These are phyloP conservation scores for Cerioporus squamosus DNA, from an alignment of 1,284 basidiomycete species.

Conservation along the genomic window DNA sequence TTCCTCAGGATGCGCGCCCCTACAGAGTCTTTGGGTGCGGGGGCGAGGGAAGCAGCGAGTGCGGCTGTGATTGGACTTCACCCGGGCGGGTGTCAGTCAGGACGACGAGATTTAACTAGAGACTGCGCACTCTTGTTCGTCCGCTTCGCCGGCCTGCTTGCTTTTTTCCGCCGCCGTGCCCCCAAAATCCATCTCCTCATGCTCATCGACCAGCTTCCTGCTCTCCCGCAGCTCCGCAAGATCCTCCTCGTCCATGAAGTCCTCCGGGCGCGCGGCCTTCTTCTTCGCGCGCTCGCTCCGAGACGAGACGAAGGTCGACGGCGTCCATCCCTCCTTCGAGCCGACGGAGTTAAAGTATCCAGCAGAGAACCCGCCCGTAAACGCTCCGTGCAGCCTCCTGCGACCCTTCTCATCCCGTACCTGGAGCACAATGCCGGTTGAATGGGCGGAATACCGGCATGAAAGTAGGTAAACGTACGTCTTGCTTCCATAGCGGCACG, in stretches of 20 bases:
- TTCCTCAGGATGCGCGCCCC: conserved; percentile 89
- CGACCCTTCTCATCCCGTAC: conserved; percentile 95
- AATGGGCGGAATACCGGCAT: too few species aligned
- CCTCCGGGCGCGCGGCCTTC: conserved; percentile 67
- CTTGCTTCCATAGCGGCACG: conserved; percentile 97
- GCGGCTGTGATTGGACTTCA: conserved; percentile 63
- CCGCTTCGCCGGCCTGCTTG: conserved; percentile 33
- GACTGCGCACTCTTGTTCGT: conserved; percentile 62
- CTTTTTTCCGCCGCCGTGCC: conserved; percentile 55
- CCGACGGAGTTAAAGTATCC: conserved; percentile 98
- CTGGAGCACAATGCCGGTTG: conserved; percentile 39
- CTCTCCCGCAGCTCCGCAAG: conserved; percentile 79
- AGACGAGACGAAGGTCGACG: conserved; percentile 89
- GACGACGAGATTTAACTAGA: not conserved
- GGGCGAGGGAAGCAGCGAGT: conserved; percentile 64
- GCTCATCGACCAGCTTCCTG: conserved; percentile 75
- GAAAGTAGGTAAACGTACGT: conserved; percentile 51
- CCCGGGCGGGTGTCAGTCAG: not conserved
- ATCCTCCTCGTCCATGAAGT: conserved; percentile 99
- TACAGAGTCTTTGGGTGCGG: conserved; percentile 67
- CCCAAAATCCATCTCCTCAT: conserved; percentile 74
- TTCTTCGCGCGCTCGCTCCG: conserved; percentile 73
- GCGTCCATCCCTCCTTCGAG: conserved; percentile 97
- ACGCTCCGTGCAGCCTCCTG: conserved; percentile 92
- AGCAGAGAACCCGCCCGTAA: conserved; percentile 97